Percentiles rank a stretch among this genome's conserved stretches.
Evolutionary conservation across 768 basidiomycete genomes (phyloP).

Genomic region (Tricholoma matsutake): DNA sequence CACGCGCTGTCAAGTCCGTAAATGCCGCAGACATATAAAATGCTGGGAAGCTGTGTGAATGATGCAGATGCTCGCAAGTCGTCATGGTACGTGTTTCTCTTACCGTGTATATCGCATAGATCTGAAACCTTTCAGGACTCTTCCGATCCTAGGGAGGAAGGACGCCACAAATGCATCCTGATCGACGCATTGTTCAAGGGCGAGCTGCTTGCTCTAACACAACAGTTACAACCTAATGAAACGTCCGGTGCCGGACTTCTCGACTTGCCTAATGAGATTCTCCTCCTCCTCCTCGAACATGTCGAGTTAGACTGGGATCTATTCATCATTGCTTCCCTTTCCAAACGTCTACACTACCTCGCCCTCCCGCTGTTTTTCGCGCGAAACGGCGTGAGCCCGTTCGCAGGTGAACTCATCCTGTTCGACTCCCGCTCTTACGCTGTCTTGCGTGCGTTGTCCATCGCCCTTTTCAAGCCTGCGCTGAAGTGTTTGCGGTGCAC

Average conservation of each 20-base stretch:
- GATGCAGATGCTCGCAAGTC: background rate
- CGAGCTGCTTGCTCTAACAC: background rate
- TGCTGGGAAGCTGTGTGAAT: background rate
- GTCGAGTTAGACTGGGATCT: slow-evolving; percentile 19
- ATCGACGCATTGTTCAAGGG: background rate
- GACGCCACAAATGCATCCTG: background rate
- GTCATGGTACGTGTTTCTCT: background rate
- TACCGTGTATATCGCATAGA: background rate
- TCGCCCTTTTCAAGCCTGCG: slow-evolving; percentile 17
- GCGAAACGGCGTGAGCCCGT: slow-evolving; percentile 16
- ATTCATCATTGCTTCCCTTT: slow-evolving; percentile 18
- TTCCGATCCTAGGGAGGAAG: background rate
- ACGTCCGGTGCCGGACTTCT: slow-evolving; percentile 5
- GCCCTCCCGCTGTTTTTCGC: slow-evolving; percentile 25
- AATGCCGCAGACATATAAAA: background rate
- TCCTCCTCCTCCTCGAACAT: slow-evolving; percentile 15
- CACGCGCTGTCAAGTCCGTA: background rate
- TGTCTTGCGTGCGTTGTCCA: slow-evolving; percentile 13
- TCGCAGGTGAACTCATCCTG: slow-evolving; percentile 17
- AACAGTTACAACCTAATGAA: background rate
- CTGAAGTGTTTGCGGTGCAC: slow-evolving; percentile 14
- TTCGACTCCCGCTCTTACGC: slow-evolving; percentile 18
- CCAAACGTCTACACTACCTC: slow-evolving; percentile 23
- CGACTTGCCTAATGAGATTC: slow-evolving; percentile 29
- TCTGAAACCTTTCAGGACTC: background rate